Percentiles rank a stretch among this genome's conserved stretches.
These are phyloP conservation scores for Spergularia bocconei DNA, from an alignment of 148 eudicot genomes.

Conservation along the genomic window DNA sequence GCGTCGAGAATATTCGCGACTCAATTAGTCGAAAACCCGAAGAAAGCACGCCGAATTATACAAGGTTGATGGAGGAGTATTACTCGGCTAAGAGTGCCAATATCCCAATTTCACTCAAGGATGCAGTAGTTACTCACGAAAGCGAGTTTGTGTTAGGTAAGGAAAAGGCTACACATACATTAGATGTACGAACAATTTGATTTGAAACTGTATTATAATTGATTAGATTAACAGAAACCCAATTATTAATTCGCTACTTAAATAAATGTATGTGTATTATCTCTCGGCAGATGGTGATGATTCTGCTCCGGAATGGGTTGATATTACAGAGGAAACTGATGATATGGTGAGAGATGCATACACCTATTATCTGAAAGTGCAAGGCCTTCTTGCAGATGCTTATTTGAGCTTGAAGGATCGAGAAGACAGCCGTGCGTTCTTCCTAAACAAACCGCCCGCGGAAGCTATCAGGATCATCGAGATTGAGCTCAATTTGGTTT, in stretches of 20 bases:
- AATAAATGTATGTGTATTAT: too few species aligned
- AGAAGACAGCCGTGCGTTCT: constrained; percentile 27
- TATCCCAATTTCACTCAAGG: constrained; percentile 3
- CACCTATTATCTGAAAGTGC: constrained; percentile 19
- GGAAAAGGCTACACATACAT: too few species aligned
- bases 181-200: too few species aligned
- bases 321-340: neutral
- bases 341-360: constrained; percentile 24
- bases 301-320: neutral
- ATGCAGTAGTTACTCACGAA: neutral
- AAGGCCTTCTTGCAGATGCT: constrained; percentile 35
- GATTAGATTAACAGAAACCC: too few species aligned
- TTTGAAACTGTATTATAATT: too few species aligned
- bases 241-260: too few species aligned
- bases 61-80: constrained; percentile 7
- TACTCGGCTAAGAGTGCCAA: constrained; percentile 1
- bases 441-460: neutral
- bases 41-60: neutral
- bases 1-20: constrained; percentile 3
- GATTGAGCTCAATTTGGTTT: constrained; percentile 37
- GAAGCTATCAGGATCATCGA: constrained; percentile 29
- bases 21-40: neutral
- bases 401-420: constrained; percentile 30
- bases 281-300: neutral
- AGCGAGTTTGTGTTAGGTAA: neutral